phyloP scores from a whole-genome alignment of 176 grass and related monocot genomes.

The Aegilops bicornis region DNA sequence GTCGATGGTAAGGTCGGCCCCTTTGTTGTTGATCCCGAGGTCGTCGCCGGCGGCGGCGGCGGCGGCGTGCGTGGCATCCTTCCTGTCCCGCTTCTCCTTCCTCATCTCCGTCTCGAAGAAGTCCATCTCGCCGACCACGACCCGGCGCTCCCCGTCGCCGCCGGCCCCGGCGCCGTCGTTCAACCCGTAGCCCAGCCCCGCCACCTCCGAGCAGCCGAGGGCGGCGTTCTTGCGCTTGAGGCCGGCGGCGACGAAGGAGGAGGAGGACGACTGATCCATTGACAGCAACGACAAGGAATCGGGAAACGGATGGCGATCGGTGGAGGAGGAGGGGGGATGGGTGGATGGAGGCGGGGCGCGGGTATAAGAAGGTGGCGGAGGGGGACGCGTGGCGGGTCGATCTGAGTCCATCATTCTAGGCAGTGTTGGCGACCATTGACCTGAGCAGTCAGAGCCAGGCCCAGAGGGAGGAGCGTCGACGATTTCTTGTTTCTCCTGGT shows the following conservation, averaged over 20 bases:
- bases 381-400: slow-evolving; percentile 8
- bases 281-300: neutral
- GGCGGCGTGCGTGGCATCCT: neutral
- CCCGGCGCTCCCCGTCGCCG: neutral
- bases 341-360: neutral
- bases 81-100: slow-evolving; percentile 39
- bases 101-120: slow-evolving; percentile 75
- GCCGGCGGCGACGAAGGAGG: neutral
- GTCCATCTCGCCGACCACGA: slow-evolving; percentile 58
- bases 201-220: no score
- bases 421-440: slow-evolving; percentile 14
- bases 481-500: no score
- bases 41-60: neutral
- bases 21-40: slow-evolving; percentile 39
- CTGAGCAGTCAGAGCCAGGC: neutral
- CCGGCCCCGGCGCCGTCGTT: no score
- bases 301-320: neutral
- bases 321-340: neutral
- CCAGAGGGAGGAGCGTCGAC: no score
- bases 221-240: neutral
- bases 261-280: neutral
- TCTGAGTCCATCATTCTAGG: slow-evolving; percentile 8
- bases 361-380: slow-evolving; percentile 14
- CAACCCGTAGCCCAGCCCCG: no score
- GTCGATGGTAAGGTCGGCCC: slow-evolving; percentile 64